These are phyloP conservation scores for Cenchrus fungigraminus DNA, from an alignment of 176 grass and related monocot species.

Conservation along the genomic window DNA sequence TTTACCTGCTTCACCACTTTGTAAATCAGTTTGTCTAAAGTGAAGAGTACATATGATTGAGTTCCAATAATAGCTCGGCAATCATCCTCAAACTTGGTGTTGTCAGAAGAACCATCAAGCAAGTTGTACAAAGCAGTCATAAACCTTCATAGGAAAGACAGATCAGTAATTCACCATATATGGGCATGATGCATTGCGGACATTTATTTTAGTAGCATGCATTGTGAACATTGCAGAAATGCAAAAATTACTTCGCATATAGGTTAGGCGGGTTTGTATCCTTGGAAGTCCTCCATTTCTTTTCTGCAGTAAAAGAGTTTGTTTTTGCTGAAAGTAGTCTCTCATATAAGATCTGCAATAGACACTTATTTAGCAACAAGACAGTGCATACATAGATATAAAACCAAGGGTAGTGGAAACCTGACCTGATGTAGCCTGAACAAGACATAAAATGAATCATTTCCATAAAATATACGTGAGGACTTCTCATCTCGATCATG, in stretches of 20 bases:
- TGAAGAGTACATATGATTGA: conserved; percentile 98
- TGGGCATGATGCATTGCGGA: background rate
- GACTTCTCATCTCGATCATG: conserved; percentile 70
- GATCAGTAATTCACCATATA: conserved; percentile 13
- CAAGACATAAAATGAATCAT: conserved; percentile 94
- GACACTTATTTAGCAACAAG: conserved; percentile 36
- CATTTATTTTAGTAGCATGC: background rate
- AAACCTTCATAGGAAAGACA: conserved; percentile 65
- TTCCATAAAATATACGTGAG: conserved; percentile 82
- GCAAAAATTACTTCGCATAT: conserved; percentile 80
- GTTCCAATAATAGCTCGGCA: conserved; percentile 96
- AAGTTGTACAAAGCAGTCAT: conserved; percentile 83
- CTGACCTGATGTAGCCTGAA: conserved; percentile 95
- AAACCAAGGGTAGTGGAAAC: conserved; percentile 21
- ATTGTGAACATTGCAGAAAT: conserved; percentile 13
- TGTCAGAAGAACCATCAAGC: conserved; percentile 95
- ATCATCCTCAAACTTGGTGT: conserved; percentile 99
- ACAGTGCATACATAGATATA: background rate
- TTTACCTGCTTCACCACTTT: conserved; percentile 96
- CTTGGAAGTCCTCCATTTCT: conserved; percentile 97
- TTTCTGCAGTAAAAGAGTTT: conserved; percentile 83
- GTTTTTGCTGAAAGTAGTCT: conserved; percentile 94
- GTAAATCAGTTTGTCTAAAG: conserved; percentile 98
- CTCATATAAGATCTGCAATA: conserved; percentile 90
- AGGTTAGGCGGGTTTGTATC: conserved; percentile 90